Evolutionary conservation across 306 rosid genomes (phyloP), one percentile per base, ranked within the genome.

Genomic region (Malus fusca): DNA sequence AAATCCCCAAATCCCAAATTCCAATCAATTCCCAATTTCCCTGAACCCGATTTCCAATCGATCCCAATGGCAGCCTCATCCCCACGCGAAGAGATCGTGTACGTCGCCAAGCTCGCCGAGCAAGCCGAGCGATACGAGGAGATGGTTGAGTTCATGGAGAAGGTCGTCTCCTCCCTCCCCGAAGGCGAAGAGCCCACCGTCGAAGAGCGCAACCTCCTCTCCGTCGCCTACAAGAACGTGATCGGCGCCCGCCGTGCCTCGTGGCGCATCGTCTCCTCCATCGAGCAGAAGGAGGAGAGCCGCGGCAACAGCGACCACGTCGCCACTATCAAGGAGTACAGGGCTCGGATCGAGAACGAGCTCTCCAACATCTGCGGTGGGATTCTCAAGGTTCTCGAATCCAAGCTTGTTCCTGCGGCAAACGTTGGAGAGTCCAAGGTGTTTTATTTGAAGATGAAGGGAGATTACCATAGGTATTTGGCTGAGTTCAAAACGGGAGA

Each of bases 271-370:
- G 77, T 83, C 26, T 82, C 86, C 18, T 82, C 86, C 42, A 82
- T 82, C 76, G 85, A 82, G 83, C 86, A 82, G 80, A 82, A 82
- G 86, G 86, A 82, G 71, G 83, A 79, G 69, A 51, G 81, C 28
- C 81, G 86, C 40, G 82, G 78, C 46, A 83, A 83, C 68, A 59
- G 71, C 28, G 78, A 72, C 25, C 86, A 79, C 25, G 86, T 83
- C 25, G 60, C 64, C 56, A 42, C 75, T 40, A 77, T 83, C 48
- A 72, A 68, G 68, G 83, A 66, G 4, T 79, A 83, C 25, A 66
- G 86, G 40, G 22, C 83, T 12, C 80, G 76, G 75, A 77, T 83
- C 73, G 83, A 83, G 67, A 55, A 60, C 37, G 86, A 83, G 69
- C 86, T 83, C 56, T 75, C 83, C 21, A 63, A 64, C 2, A 73